Conservation (phyloP, 148 eudicot genomes). For the Simmondsia chinensis region DNA sequence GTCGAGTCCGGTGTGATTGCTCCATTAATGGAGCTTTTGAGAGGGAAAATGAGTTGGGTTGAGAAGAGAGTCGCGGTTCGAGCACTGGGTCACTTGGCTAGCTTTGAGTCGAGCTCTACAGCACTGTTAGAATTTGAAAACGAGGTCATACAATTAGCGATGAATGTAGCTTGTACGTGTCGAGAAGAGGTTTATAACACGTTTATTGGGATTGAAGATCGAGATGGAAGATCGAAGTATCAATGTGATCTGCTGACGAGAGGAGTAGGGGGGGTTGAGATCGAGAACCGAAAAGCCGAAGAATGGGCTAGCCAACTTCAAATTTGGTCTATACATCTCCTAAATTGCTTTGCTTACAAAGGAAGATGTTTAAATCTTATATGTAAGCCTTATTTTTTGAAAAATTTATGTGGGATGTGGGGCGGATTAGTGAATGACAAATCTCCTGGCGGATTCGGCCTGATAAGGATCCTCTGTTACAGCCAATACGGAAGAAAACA, state of each 20-base stretch:
- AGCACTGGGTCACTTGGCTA: slow-evolving; percentile 65
- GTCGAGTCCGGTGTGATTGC: slow-evolving; percentile 40
- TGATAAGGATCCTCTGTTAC: slow-evolving; percentile 46
- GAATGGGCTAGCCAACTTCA: slow-evolving; percentile 75
- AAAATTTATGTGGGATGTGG: slow-evolving; percentile 42
- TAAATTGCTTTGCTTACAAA: slow-evolving; percentile 50
- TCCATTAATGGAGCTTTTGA: slow-evolving; percentile 44
- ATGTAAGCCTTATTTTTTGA: slow-evolving; percentile 27
- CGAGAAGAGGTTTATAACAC: slow-evolving; percentile 2
- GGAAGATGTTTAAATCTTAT: slow-evolving; percentile 34
- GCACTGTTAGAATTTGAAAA: slow-evolving; percentile 31
- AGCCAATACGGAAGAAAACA: slow-evolving; percentile 35
- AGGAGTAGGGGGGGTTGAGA: slow-evolving; percentile 46
- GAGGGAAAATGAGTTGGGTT: slow-evolving; percentile 58
- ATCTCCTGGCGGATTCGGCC: slow-evolving; percentile 46
- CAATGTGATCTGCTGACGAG: slow-evolving; percentile 53
- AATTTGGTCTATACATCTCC: slow-evolving; percentile 46
- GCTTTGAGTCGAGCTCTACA: slow-evolving; percentile 45
- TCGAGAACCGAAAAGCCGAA: slow-evolving; percentile 57
- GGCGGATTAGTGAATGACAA: slow-evolving; percentile 44
- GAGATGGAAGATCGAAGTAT: slow-evolving; percentile 24
- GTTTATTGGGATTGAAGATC: slow-evolving; percentile 3
- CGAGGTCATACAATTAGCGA: slow-evolving; percentile 25
- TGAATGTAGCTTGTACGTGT: slow-evolving; percentile 10
- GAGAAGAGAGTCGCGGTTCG: slow-evolving; percentile 67